Evolutionary conservation across 345 rosid species (phyloP), one percentile per base, ranked within the genome.

Genomic region (Atalantia buxifolia): DNA sequence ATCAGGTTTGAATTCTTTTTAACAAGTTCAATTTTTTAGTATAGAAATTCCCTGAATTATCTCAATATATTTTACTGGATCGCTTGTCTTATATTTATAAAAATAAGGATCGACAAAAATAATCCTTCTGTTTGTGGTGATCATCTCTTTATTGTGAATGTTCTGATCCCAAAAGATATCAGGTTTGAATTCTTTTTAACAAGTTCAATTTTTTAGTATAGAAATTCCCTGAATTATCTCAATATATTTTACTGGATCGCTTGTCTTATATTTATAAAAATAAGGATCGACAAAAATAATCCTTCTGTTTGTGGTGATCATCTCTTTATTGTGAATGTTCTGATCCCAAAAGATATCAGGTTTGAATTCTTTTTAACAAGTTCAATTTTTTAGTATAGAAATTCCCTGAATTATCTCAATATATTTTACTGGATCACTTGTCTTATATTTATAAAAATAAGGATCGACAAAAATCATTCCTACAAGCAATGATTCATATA

Each of bases 281-380:
- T 64, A 36, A 30, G 22, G 22, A 28, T 10, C n/a, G n/a, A n/a
- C n/a, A n/a, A n/a, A n/a, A 86, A 85, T 66, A 90, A 84, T 78
- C 93, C 93, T 78, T 85, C 90, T 64, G 67, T 87, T 69, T 90
- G 99, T 56, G 98, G 98, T 48, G 97, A 95, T 81, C 99, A 93
- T 85, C 84, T 80, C 76, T 95, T 93, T 79, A 81, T 84, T 36
- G 91, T 93, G 83, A 91, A 92, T 27, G 83, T 95, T 81, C 42
- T 79, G 85, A 93, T 95, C 84, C 99, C 99, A 21, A 92, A 86
- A 84, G 73, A 78, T 42, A 83, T 92, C 77, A 95, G 98, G 98
- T 95, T 35, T 72, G 78, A 45, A 14, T 69, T 65, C 36, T 64
- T 59, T 75, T 28, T 21, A 22, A 3, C 62, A 38, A 14, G 45